Conservation (phyloP, 345 rosid species). For the Trapa incisa region DNA sequence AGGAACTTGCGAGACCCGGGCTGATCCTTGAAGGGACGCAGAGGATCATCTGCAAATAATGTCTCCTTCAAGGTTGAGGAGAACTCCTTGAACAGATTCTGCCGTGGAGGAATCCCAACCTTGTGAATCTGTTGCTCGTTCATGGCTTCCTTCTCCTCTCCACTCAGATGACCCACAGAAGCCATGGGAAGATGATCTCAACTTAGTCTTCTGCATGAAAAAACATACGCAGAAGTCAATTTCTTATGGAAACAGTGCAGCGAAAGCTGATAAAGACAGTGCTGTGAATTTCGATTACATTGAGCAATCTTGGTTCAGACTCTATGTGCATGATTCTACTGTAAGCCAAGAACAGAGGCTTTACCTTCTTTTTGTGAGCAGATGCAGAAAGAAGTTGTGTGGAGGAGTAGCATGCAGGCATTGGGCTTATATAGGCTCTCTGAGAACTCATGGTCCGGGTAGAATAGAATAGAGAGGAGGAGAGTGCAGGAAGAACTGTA, state of each 20-base stretch:
- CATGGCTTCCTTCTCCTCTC: slow-evolving; percentile 23
- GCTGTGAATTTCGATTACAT: not conserved
- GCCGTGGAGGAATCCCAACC: slow-evolving; percentile 77
- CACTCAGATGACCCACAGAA: slow-evolving; percentile 21
- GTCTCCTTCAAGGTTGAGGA: slow-evolving; percentile 55
- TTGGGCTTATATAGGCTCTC: not conserved
- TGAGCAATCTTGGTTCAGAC: too few relatives aligned
- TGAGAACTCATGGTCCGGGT: not conserved
- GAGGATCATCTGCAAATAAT: slow-evolving; percentile 75
- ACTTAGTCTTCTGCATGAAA: slow-evolving; percentile 3
- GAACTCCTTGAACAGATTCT: slow-evolving; percentile 55
- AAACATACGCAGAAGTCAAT: not conserved
- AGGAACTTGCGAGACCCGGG: slow-evolving; percentile 43
- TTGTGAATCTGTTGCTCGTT: slow-evolving; percentile 38
- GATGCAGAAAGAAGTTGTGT: not conserved
- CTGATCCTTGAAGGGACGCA: slow-evolving; percentile 69
- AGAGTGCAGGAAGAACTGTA: not conserved
- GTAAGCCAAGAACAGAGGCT: not conserved
- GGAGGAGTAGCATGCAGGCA: not conserved
- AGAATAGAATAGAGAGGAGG: slow-evolving; percentile 1
- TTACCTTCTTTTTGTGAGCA: not conserved
- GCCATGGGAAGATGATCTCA: slow-evolving; percentile 16
- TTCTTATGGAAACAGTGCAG: not conserved
- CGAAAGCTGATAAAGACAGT: slow-evolving; percentile 1
- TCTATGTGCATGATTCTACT: not conserved